These are phyloP conservation scores for Arthroderma uncinatum DNA, from an alignment of 2,329 filamentous ascomycete genomes.

Conservation along the genomic window DNA sequence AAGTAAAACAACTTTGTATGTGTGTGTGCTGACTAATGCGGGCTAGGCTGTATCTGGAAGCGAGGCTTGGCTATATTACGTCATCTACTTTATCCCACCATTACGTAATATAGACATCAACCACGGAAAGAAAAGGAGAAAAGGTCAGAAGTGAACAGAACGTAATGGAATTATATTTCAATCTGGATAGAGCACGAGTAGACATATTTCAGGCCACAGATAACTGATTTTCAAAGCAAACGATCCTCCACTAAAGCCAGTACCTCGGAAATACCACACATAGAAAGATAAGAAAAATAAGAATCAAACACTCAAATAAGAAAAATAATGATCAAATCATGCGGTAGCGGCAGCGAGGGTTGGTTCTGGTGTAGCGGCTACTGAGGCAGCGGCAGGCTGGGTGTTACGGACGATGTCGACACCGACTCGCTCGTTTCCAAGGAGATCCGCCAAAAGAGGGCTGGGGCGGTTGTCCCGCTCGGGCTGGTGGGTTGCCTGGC, in stretches of 20 bases:
- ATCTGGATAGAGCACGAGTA: background rate
- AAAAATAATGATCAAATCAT: background rate
- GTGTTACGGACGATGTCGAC: conserved; percentile 57
- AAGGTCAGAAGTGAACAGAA: background rate
- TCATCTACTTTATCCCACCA: background rate
- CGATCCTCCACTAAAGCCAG: background rate
- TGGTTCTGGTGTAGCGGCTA: background rate
- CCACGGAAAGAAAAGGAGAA: background rate
- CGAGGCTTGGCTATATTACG: conserved; percentile 13
- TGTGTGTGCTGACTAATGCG: conserved; percentile 31
- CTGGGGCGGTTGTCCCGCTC: conserved; percentile 78
- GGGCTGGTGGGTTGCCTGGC: conserved; percentile 56
- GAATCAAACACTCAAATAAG: background rate
- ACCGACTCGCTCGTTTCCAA: conserved; percentile 89
- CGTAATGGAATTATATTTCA: background rate
- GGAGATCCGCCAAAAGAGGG: conserved; percentile 76
- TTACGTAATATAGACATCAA: background rate
- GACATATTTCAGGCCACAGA: background rate
- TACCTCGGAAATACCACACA: background rate
- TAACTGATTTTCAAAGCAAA: background rate
- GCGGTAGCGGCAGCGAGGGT: conserved; percentile 24
- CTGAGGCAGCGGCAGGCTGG: conserved; percentile 14
- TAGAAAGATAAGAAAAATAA: background rate
- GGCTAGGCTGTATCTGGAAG: conserved; percentile 24
- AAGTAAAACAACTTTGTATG: conserved; percentile 23